Conservation (phyloP, 1,284 basidiomycete species). For the Tilletia setariae region DNA sequence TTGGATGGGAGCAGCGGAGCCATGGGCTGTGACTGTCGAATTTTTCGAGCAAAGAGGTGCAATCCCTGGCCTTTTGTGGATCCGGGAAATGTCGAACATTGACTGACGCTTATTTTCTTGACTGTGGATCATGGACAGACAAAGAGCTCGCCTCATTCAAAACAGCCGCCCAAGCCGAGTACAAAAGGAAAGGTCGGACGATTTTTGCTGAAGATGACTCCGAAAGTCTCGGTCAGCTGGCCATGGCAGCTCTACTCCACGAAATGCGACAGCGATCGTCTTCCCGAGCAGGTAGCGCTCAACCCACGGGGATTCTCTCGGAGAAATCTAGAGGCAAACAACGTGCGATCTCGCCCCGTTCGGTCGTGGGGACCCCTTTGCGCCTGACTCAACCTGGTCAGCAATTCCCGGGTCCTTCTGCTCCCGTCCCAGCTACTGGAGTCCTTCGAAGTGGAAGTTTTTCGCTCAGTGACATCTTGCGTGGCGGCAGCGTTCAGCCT, state of each 20-base stretch:
- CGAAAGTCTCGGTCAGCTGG: neutral
- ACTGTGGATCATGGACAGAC: neutral
- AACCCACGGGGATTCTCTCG: neutral
- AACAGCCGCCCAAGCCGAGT: neutral
- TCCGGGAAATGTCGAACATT: too few relatives aligned
- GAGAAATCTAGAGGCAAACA: conserved; percentile 4
- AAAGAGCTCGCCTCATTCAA: neutral
- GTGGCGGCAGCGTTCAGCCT: neutral
- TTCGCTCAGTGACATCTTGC: neutral
- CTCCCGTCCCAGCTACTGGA: too few relatives aligned
- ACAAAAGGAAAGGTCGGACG: neutral
- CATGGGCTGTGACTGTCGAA: neutral
- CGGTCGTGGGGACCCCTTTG: neutral
- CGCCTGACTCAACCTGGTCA: neutral
- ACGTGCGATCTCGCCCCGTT: conserved; percentile 4
- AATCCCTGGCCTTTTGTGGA: too few relatives aligned
- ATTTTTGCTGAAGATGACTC: neutral
- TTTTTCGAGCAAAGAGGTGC: too few relatives aligned
- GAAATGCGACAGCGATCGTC: neutral
- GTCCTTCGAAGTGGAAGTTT: neutral
- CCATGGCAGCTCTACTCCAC: neutral
- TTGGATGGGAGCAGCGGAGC: neutral
- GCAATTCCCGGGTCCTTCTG: neutral
- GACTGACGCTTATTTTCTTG: too few relatives aligned
- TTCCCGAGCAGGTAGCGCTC: neutral